A percentile compares a stretch with the other conserved stretches of the same genome.
Evolutionary conservation across 192 early-diverging fungal genomes (phyloP).

Genomic region (Linnemannia exigua): DNA sequence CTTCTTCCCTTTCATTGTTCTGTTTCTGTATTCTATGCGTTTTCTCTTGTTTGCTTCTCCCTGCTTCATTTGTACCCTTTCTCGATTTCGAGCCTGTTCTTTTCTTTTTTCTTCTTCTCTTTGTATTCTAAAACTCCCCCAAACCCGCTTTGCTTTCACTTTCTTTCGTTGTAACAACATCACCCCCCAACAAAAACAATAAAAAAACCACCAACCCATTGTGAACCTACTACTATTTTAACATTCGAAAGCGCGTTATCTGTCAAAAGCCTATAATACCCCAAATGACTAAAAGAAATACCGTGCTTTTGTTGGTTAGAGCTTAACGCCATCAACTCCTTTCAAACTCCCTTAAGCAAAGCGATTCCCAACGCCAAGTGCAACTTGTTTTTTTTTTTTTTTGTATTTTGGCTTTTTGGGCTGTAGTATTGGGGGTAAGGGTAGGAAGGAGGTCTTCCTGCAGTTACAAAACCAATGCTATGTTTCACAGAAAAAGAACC

Average conservation of each 20-base stretch:
- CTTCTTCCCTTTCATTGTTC: not conserved
- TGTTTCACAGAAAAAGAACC: not conserved
- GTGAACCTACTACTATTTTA: not conserved
- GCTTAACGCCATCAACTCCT: too few species aligned
- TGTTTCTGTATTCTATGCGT: constrained; percentile 2
- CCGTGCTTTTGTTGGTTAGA: too few species aligned
- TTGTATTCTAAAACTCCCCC: not conserved
- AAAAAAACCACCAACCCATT: not conserved
- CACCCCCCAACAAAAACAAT: not conserved
- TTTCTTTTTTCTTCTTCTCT: not conserved
- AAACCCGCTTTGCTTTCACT: not conserved
- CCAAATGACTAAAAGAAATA: too few species aligned
- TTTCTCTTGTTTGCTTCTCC: not conserved
- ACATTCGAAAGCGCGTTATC: too few species aligned
- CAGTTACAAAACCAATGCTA: not conserved
- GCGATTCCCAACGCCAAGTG: too few species aligned
- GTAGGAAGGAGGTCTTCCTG: too few species aligned
- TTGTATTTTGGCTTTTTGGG: too few species aligned
- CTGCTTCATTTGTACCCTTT: not conserved
- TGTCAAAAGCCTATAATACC: too few species aligned
- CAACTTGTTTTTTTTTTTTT: too few species aligned
- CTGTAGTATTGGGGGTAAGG: too few species aligned
- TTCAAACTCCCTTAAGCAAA: too few species aligned
- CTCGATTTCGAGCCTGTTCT: not conserved
- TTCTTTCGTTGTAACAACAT: not conserved